Base-by-base conservation (phyloP, 768 basidiomycete genomes). In the Mycena galopus region DNA sequence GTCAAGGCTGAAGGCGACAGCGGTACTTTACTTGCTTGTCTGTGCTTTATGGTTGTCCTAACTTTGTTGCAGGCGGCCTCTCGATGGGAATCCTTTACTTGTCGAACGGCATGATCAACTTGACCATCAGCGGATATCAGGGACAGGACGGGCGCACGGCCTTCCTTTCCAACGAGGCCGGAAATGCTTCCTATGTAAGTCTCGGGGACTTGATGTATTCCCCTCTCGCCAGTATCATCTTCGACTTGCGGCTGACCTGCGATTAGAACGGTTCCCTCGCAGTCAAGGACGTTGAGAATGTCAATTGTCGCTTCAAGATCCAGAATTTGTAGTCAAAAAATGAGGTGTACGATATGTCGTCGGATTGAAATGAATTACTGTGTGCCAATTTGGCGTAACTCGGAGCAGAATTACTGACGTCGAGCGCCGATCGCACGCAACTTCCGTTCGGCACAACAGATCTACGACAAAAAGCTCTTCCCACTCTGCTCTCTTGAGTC, bases 61-160 rank as follows among this genome's bases (percentile, higher is more conserved):
- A n/a, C n/a, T n/a, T 37, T 30, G 14, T 29, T 35, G n/a, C 27
- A 65, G 65, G 65, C 14, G 57, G 66, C n/a, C 42, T 59, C 7
- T 17, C 27, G 4, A 23, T 67, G 37, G 37, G 56, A 12, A 67
- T 59, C 66, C 2, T 67, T 42, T 50, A 59, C 37, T 37, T 67
- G 19, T 7, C n/a, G 21, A 30, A 59, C 16, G 42, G 56, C 42
- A 10, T 58, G 58, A 29, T 53, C 47, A 61, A 59, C 33, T 33
- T 69, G n/a, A 51, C 59, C 58, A 69, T 69, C 14, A 3, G n/a
- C 23, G 59, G 67, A 37, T 69, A 69, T 16, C 67, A 59, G 19
- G 67, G 59, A 16, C 59, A 60, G 25, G 67, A 69, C 50, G 59
- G 59, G 47, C 67, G 57, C 33, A 69, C 67, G n/a, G 47, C 57